These are phyloP conservation scores for Lagenidium sp. DNA, from an alignment of 352 stramenopile genomes.

Conservation along the genomic window DNA sequence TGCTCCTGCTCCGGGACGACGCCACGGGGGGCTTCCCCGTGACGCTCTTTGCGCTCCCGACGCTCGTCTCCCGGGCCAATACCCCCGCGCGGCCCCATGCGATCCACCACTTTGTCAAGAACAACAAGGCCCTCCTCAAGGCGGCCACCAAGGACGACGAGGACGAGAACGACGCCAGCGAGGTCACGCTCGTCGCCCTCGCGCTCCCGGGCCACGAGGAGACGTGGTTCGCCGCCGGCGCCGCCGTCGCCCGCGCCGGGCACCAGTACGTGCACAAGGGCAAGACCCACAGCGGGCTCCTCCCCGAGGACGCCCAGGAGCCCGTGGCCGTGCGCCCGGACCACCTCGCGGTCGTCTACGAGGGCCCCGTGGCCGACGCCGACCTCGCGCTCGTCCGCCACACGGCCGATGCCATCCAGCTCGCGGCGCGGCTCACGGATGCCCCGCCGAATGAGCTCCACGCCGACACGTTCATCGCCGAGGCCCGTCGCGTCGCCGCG, in stretches of 20 bases:
- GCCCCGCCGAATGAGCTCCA: constrained; percentile 87
- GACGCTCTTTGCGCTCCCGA: constrained; percentile 50
- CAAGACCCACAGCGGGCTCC: constrained; percentile 22
- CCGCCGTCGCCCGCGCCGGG: constrained; percentile 37
- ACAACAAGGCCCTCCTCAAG: constrained; percentile 22
- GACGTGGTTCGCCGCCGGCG: constrained; percentile 50
- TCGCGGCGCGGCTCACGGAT: constrained; percentile 86
- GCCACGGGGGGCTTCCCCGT: constrained; percentile 22
- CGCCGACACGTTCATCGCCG: constrained; percentile 80
- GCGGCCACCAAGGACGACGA: constrained; percentile 11
- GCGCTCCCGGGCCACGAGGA: constrained; percentile 34
- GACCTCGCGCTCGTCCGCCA: constrained; percentile 34
- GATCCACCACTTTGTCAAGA: constrained; percentile 56
- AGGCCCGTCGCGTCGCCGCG: constrained; percentile 51
- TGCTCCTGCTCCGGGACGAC: constrained; percentile 29
- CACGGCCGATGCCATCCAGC: constrained; percentile 76
- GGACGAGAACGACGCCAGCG: constrained; percentile 4
- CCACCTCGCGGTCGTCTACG: constrained; percentile 41
- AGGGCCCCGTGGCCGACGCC: constrained; percentile 19
- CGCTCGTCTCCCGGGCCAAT: constrained; percentile 60
- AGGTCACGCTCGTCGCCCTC: constrained; percentile 47
- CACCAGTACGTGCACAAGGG: constrained; percentile 50
- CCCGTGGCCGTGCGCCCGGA: constrained; percentile 20
- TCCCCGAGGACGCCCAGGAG: constrained; percentile 10
- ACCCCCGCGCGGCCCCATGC: constrained; percentile 59